Conservation (phyloP, 805 yeast genomes). For the Ogataea paraovalis region DNA sequence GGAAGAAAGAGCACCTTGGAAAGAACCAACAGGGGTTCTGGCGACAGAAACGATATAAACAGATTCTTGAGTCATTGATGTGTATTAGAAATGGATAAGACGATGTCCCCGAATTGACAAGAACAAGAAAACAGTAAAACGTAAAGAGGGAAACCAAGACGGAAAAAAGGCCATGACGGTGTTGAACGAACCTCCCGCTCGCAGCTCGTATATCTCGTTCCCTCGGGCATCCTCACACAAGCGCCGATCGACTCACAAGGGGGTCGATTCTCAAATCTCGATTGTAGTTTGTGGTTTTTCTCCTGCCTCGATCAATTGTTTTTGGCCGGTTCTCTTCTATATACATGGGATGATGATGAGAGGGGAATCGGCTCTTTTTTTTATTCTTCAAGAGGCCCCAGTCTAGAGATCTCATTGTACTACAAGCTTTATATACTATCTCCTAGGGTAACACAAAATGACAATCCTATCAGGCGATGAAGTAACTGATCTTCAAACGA, state of each 20-base stretch:
- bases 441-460: background rate
- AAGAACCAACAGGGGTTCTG: constrained; percentile 95
- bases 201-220: background rate
- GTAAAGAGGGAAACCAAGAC: background rate
- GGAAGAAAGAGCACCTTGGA: constrained; percentile 79
- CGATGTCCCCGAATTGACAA: background rate
- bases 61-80: constrained; percentile 28
- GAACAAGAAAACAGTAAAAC: background rate
- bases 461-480: background rate
- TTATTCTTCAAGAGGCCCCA: no score
- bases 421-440: background rate
- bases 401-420: no score
- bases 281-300: no score
- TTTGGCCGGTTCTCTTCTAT: no score
- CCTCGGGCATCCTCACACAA: no score
- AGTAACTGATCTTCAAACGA: constrained; percentile 8
- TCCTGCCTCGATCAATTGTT: no score
- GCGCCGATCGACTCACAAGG: no score
- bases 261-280: no score
- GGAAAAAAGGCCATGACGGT: background rate
- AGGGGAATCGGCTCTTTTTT: no score
- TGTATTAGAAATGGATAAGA: background rate
- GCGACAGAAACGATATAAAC: constrained; percentile 90
- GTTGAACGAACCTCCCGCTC: no score
- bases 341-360: no score